A percentile compares a stretch with the other conserved stretches of the same genome.
Conservation (phyloP, 371 early-diverging fungal species). For the Mortierella sp. region DNA sequence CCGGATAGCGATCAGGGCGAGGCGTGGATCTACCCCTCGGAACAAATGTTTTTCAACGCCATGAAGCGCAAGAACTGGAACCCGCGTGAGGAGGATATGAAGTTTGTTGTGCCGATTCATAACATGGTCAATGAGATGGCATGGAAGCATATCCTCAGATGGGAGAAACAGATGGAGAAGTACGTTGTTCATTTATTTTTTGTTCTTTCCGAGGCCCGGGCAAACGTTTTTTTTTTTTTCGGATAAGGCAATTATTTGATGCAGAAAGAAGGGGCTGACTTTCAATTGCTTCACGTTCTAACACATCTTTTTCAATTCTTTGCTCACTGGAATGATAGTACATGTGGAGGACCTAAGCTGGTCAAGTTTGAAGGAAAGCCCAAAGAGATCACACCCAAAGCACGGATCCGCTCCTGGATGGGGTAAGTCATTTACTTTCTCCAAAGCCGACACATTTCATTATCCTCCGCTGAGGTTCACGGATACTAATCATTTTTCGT, state of each 20-base stretch:
- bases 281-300: not conserved
- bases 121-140: conserved; percentile 94
- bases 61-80: conserved; percentile 92
- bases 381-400: conserved; percentile 88
- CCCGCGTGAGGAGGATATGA: conserved; percentile 80
- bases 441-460: not conserved
- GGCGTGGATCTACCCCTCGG: conserved; percentile 97
- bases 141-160: conserved; percentile 92
- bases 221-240: not conserved
- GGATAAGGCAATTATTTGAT: not conserved
- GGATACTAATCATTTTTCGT: not conserved
- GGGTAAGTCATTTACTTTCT: conserved; percentile 63
- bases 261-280: not conserved
- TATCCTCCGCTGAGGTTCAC: not conserved
- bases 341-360: conserved; percentile 79
- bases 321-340: conserved; percentile 45
- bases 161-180: conserved; percentile 84
- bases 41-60: conserved; percentile 95
- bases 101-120: conserved; percentile 86
- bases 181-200: conserved; percentile 43
- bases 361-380: conserved; percentile 91
- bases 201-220: no score
- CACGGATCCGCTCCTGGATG: conserved; percentile 77
- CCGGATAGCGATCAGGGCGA: conserved; percentile 62
- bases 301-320: not conserved